These are phyloP conservation scores for Suillus alpinus DNA, from an alignment of 768 basidiomycete species.

Conservation along the genomic window DNA sequence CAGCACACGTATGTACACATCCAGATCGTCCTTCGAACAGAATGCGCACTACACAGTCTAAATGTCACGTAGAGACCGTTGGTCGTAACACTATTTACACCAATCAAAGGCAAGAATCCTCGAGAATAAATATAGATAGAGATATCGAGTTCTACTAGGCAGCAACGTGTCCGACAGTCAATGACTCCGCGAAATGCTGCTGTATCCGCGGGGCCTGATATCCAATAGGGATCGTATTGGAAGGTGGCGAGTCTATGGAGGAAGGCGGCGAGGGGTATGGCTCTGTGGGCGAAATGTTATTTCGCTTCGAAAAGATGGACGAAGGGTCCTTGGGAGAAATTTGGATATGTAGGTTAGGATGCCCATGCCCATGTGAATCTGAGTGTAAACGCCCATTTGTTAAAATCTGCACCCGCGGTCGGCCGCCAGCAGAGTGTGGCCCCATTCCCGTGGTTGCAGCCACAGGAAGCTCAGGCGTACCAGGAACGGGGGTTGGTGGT, in stretches of 20 bases:
- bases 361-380: background rate
- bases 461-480: background rate
- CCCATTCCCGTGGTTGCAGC: conserved; percentile 25
- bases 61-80: background rate
- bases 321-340: conserved; percentile 18
- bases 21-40: background rate
- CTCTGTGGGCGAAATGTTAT: conserved; percentile 29
- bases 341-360: conserved; percentile 13
- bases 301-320: conserved; percentile 23
- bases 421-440: conserved; percentile 13
- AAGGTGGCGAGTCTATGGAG: conserved; percentile 24
- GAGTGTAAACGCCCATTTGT: conserved; percentile 11
- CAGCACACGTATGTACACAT: background rate
- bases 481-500: conserved; percentile 16
- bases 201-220: conserved; percentile 8
- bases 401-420: conserved; percentile 2
- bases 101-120: background rate
- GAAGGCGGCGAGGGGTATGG: conserved; percentile 52
- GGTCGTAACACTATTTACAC: background rate
- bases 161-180: conserved; percentile 15
- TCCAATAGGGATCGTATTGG: conserved; percentile 12
- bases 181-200: conserved; percentile 3
- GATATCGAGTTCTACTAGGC: conserved; percentile 13
- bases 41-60: background rate
- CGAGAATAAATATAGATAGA: conserved; percentile 23